Evolutionary conservation across 1,284 basidiomycete species (phyloP), one percentile per base, ranked within the genome.

Genomic region (Tilletia setariae): DNA sequence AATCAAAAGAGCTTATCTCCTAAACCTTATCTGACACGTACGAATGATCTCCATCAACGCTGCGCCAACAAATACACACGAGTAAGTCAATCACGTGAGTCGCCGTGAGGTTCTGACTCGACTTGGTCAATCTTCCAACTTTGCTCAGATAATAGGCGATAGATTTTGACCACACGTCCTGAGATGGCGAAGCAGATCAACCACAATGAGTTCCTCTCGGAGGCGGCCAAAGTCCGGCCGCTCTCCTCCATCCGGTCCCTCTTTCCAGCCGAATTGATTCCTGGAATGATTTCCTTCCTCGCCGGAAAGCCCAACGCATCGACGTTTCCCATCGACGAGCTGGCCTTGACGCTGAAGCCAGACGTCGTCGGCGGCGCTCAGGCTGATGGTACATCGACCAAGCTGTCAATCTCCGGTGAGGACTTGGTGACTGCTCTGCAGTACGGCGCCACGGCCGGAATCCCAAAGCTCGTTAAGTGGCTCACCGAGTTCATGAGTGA

Each of bases 311-410:
- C 95, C 30, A 95, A 95, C 80, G 87, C 90, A n/a, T 84, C 86
- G 2, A 91, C 92, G 19, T 98, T 97, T 84, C 94, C 94, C 0
- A 90, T 98, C 82, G 88, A 89, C 7, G 88, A 88, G 1, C 84
- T 96, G 73, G 87, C 86, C 35, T 78, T 87, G 68, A 84, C 83
- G 70, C 79, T 87, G 72, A 86, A 86, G 77, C 81, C 85, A 19
- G 63, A 69, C 19, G 68, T 72, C 13, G 65, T 66, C 35, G 66
- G 70, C 30, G 67, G 67, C n/a, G 72, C 68, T 46, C 71, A 71
- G 32, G 65, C 70, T 13, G 74, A 72, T 11, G 44, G 46, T 25
- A 56, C 67, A 25, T 19, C 75, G 21, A 73, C 74, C 30, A 70
- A 74, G 30, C 70, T 84, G 62, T 70, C 70, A 43, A 74, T 84